phyloP scores from a whole-genome alignment of 2,329 filamentous ascomycete species.

The Ophiognomonia clavigignenti-juglandacearum region DNA sequence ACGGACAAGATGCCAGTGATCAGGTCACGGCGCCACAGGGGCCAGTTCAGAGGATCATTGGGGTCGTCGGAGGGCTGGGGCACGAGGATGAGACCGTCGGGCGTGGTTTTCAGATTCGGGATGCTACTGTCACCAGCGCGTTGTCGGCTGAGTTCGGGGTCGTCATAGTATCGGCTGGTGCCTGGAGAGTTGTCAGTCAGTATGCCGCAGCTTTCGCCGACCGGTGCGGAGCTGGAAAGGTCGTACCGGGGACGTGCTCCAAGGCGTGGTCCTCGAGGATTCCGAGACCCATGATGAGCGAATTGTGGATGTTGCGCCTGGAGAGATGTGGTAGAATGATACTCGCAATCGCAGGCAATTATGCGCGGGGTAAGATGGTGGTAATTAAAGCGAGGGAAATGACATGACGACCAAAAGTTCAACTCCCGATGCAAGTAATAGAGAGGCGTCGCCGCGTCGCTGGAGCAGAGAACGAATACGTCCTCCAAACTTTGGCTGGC shows the following conservation, averaged over 20 bases:
- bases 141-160: slow-evolving; percentile 32
- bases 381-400: no score
- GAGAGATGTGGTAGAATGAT: background rate
- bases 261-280: slow-evolving; percentile 64
- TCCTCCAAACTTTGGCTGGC: no score
- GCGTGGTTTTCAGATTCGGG: slow-evolving; percentile 68
- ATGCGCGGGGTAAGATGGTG: no score
- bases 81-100: slow-evolving; percentile 70
- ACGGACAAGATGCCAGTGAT: slow-evolving; percentile 76
- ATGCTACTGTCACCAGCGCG: slow-evolving; percentile 36
- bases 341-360: background rate
- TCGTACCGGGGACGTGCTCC: slow-evolving; percentile 71
- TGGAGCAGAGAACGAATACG: no score
- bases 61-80: slow-evolving; percentile 89
- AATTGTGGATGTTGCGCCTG: background rate
- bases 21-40: slow-evolving; percentile 76
- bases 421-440: no score
- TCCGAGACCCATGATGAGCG: slow-evolving; percentile 58
- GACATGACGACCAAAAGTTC: no score
- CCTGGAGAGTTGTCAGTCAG: slow-evolving; percentile 31
- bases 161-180: slow-evolving; percentile 61
- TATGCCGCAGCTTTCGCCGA: no score
- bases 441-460: no score
- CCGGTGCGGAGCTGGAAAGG: no score
- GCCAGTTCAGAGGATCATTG: slow-evolving; percentile 84